A percentile compares a stretch with the other conserved stretches of the same genome.
Evolutionary conservation across 148 eudicot genomes (phyloP).

Genomic region (Camellia japonica): DNA sequence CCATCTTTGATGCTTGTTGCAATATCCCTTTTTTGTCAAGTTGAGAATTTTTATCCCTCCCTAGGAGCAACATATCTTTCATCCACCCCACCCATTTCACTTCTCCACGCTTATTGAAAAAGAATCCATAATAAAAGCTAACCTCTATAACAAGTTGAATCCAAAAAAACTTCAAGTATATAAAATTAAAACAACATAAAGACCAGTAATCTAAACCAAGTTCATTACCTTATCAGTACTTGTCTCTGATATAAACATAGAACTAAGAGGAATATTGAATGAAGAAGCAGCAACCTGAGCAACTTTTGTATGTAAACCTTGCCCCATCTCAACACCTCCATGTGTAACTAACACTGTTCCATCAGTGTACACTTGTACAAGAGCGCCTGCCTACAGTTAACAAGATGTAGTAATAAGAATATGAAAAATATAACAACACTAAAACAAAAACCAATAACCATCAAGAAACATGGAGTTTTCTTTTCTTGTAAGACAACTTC

Average conservation of each 20-base stretch:
- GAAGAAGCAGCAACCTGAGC: slow-evolving; percentile 97
- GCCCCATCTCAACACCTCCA: slow-evolving; percentile 99
- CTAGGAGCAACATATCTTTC: not conserved
- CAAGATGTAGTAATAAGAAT: not conserved
- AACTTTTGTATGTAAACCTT: slow-evolving; percentile 96
- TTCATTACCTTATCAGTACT: slow-evolving; percentile 94
- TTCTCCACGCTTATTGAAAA: slow-evolving; percentile 2
- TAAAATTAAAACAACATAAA: not conserved
- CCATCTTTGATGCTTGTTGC: not conserved
- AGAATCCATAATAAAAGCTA: not conserved
- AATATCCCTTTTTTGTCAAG: not conserved
- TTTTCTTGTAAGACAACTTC: not conserved
- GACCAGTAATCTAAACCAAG: not conserved
- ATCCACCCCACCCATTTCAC: not conserved
- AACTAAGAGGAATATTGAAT: slow-evolving; percentile 80
- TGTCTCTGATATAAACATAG: slow-evolving; percentile 94
- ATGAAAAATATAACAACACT: not conserved
- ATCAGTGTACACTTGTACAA: slow-evolving; percentile 96
- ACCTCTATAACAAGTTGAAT: not conserved
- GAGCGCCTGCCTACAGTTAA: slow-evolving; percentile 83
- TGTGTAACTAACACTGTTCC: slow-evolving; percentile 97
- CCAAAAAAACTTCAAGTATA: not conserved
- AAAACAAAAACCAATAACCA: not conserved
- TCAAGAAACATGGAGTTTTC: not conserved
- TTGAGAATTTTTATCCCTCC: not conserved